Percentiles rank a stretch among this genome's conserved stretches.
Conservation (phyloP, 345 rosid genomes). For the Gossypium sturtianum region DNA sequence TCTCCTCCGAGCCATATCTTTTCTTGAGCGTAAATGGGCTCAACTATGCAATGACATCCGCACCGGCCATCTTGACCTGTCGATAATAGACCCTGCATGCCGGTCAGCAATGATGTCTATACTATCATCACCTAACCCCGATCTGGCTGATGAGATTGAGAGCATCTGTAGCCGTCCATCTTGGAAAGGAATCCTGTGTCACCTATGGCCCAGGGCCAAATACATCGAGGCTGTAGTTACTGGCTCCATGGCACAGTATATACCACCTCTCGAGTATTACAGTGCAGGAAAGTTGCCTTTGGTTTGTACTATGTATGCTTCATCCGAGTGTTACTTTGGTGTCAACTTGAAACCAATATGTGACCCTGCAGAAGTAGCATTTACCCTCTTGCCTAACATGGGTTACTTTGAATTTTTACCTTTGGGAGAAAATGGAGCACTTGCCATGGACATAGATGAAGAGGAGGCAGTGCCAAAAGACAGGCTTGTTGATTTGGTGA, state of each 20-base stretch:
- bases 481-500: conserved; percentile 48
- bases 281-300: conserved; percentile 50
- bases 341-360: conserved; percentile 59
- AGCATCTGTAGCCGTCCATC: conserved; percentile 41
- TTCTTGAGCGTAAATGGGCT: conserved; percentile 55
- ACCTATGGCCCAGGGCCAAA: conserved; percentile 61
- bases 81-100: conserved; percentile 45
- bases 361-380: conserved; percentile 48
- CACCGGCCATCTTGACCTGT: conserved; percentile 30
- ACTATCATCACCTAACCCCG: conserved; percentile 32
- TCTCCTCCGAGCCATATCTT: conserved; percentile 50
- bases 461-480: conserved; percentile 36
- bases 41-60: conserved; percentile 47
- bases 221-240: conserved; percentile 68
- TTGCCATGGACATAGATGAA: conserved; percentile 31
- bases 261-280: conserved; percentile 52
- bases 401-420: conserved; percentile 57
- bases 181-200: conserved; percentile 60
- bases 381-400: conserved; percentile 65
- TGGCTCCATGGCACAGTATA: conserved; percentile 66
- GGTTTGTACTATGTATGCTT: conserved; percentile 66
- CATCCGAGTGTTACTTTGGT: conserved; percentile 68
- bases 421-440: conserved; percentile 43
- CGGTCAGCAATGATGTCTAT: conserved; percentile 32
- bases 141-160: conserved; percentile 47